Evolutionary conservation across 305 asterid genomes (phyloP), one percentile per base, ranked within the genome.

Genomic region (Rubia occidens): DNA sequence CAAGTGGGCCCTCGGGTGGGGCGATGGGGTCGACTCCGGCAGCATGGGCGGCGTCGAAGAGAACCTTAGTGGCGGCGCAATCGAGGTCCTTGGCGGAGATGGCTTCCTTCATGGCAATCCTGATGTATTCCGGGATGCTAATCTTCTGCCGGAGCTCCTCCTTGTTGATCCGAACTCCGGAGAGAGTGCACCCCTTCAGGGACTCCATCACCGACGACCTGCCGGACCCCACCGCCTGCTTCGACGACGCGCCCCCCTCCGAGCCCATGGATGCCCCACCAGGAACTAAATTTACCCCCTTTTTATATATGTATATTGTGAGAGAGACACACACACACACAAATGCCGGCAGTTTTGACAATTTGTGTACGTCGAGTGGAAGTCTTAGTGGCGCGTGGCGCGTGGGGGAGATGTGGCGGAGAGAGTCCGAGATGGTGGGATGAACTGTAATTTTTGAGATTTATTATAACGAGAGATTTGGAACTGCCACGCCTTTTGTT

Each of bases 191-290:
- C 26, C 90, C 95, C 64, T 85, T 82, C 10, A 91, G 13, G 54
- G 96, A 86, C 58, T 80, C 92, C 44, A 85, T 79, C 51, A 91
- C 73, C 53, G 96, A 91, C 42, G 92, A 67, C 67, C 96, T 87
- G 53, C 81, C 95, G 11, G 95, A 79, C 56, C 70, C 21, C 62
- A 53, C 56, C 72, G 76, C 70, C 63, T 61, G 82, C 77, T 69
- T 74, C 32, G 66, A 62, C 1, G 74, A 69, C 14, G 55, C 9
- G 45, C 64, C 74, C 40, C 24, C 59, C 63, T 55, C 67, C 60
- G 72, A 56, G 63, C 35, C 24, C 71, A 14, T 18, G 7, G 37
- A 20, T 44, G 65, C 66, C 70, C 56, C 56, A 15, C 51, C 51
- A 45, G 17, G 13, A 11, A 45, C 7, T 1, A 13, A 47, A 11